Evolutionary conservation across 2,329 filamentous ascomycete species (phyloP), one percentile per base, ranked within the genome.

Genomic region (Teratosphaeria epicoccoides): DNA sequence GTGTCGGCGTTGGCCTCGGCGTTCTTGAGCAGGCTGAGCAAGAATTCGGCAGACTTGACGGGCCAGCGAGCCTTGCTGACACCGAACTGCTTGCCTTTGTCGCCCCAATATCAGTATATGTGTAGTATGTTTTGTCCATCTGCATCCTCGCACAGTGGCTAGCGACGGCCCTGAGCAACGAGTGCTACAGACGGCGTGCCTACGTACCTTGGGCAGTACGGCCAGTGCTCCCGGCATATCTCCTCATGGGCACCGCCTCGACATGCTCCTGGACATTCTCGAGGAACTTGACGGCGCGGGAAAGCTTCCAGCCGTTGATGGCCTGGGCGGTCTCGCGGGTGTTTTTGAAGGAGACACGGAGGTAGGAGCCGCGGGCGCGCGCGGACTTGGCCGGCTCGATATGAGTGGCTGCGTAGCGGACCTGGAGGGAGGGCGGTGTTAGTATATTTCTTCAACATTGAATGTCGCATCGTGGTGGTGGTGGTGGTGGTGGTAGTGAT

Each of bases 321-420:
- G 90, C 90, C 82, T 97, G 93, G 63, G 94, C 93, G 65, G 91
- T 96, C 82, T 98, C 94, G 72, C 93, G 89, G 74, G 93, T 98
- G 85, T 98, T 98, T 86, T 98, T 98, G 88, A 96, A 98, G 68
- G 88, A 95, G 68, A 97, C 91, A 74, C 93, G 89, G 70, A 98
- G 87, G 83, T 97, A 98, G 74, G 90, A 89, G 77, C 94, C 93
- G 78, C 93, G 90, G 73, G 91, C 87, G 80, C 91, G 88, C 76
- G 93, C 93, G 79, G 88, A 95, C 83, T 95, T 96, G 68, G 84
- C 81, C 75, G 84, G 78, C 69, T 85, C 80, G 73, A 94, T 91
- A 74, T 89, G 82, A 71, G 84, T 87, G 73, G 87, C 87, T 77
- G 88, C 88, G 89, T 96, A 96, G 77, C 90, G 88, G 81, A 95